These are phyloP conservation scores for Bipolaris oryzae DNA, from an alignment of 2,329 filamentous ascomycete genomes.

Conservation along the genomic window DNA sequence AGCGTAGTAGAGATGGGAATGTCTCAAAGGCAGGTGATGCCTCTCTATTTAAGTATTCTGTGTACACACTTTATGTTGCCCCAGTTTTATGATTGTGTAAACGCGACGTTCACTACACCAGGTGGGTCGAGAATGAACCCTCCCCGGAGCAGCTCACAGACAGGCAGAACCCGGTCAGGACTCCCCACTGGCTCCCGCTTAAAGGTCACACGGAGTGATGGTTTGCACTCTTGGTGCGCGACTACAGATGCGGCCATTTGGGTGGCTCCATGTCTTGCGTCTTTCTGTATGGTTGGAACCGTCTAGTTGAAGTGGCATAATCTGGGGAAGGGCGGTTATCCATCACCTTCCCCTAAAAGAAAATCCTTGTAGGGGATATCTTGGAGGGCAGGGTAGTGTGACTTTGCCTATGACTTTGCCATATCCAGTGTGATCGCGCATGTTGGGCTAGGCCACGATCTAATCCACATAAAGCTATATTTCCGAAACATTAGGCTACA, in stretches of 20 bases:
- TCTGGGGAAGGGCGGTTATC: slow-evolving; percentile 10
- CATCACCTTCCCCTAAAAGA: neutral
- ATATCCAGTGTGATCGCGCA: neutral
- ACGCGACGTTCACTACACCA: neutral
- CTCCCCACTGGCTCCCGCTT: slow-evolving; percentile 12
- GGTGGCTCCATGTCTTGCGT: slow-evolving; percentile 15
- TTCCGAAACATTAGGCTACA: neutral
- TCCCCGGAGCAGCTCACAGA: slow-evolving; percentile 4
- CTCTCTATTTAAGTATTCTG: slow-evolving; percentile 16
- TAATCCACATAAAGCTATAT: neutral
- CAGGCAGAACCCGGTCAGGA: slow-evolving; percentile 23
- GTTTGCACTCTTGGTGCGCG: slow-evolving; percentile 8
- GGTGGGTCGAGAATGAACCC: slow-evolving; percentile 21
- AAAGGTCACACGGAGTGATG: slow-evolving; percentile 30
- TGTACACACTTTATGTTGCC: slow-evolving; percentile 5
- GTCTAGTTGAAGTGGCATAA: slow-evolving; percentile 13
- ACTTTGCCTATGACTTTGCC: neutral
- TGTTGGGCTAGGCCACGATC: neutral
- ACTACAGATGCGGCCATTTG: slow-evolving; percentile 11
- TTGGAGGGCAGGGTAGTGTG: neutral
- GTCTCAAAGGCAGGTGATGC: slow-evolving; percentile 2
- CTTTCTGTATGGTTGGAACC: slow-evolving; percentile 4
- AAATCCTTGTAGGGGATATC: slow-evolving; percentile 1
- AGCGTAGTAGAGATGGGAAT: slow-evolving; percentile 10
- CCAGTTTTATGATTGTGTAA: slow-evolving; percentile 14